Evolutionary conservation across 176 grass and related monocot genomes (phyloP).

Genomic region (Melocanna baccifera): DNA sequence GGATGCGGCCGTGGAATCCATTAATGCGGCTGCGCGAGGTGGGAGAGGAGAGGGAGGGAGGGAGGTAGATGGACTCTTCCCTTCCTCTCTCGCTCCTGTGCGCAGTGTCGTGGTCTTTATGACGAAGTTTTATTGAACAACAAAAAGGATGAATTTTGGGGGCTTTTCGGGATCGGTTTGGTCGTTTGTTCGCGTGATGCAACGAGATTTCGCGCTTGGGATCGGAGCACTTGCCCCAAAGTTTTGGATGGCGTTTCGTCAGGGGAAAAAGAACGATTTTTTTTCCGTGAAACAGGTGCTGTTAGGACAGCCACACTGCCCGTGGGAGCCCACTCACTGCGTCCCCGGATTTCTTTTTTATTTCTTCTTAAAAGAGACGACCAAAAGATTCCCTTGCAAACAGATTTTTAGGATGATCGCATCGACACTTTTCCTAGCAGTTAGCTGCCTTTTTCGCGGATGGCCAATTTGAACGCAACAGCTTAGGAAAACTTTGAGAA

Average conservation of each 20-base stretch:
- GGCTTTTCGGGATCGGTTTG: slow-evolving; percentile 14
- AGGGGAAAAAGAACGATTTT: neutral
- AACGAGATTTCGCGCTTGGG: slow-evolving; percentile 15
- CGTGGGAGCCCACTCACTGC: neutral
- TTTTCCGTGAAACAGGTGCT: neutral
- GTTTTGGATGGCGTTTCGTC: neutral
- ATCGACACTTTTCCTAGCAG: too few relatives aligned
- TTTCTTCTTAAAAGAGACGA: neutral
- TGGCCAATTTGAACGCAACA: too few relatives aligned
- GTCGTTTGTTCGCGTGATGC: slow-evolving; percentile 29
- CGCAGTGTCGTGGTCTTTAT: neutral
- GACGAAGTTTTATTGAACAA: neutral
- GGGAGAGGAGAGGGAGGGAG: neutral
- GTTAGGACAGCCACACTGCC: neutral
- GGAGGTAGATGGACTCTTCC: neutral
- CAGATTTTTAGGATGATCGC: too few relatives aligned
- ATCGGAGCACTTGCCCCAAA: neutral
- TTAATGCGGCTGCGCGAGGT: slow-evolving; percentile 44
- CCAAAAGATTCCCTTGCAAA: too few relatives aligned
- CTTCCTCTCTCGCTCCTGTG: neutral
- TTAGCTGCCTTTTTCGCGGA: too few relatives aligned
- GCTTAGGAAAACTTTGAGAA: too few relatives aligned
- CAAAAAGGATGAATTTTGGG: neutral
- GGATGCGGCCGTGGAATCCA: slow-evolving; percentile 31
- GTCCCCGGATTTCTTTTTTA: neutral